phyloP scores from a whole-genome alignment of 176 grass and related monocot species.

The Cenchrus fungigraminus region DNA sequence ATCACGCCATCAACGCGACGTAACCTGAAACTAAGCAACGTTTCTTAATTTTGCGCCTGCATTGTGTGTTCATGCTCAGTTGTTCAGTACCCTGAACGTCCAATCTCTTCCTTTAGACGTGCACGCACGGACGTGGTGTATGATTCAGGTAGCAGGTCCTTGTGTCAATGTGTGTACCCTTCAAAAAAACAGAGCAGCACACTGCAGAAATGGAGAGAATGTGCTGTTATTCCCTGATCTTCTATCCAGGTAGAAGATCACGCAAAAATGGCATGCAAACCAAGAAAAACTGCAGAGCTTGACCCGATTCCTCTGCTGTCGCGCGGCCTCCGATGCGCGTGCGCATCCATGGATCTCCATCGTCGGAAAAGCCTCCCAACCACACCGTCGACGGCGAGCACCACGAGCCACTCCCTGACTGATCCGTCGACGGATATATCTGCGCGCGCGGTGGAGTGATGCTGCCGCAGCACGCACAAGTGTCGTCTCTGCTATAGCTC shows the following conservation, averaged over 20 bases:
- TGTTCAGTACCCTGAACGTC: too few relatives aligned
- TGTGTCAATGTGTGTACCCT: too few relatives aligned
- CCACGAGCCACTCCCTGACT: slow-evolving; percentile 33
- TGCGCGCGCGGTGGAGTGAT: not conserved
- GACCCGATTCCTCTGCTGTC: slow-evolving; percentile 8
- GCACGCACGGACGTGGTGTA: too few relatives aligned
- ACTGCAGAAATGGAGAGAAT: too few relatives aligned
- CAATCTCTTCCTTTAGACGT: too few relatives aligned
- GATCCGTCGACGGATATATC: slow-evolving; percentile 10
- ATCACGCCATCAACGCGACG: too few relatives aligned
- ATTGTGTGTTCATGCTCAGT: not conserved
- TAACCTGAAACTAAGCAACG: not conserved
- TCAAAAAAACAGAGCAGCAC: too few relatives aligned
- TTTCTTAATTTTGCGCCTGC: too few relatives aligned
- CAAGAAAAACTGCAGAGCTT: not conserved
- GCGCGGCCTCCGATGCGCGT: not conserved
- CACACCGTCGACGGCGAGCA: slow-evolving; percentile 18
- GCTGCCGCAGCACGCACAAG: not conserved
- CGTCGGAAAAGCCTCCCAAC: slow-evolving; percentile 39
- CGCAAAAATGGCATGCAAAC: not conserved
- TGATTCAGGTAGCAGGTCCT: too few relatives aligned
- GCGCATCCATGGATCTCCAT: not conserved
- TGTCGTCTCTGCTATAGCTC: too few relatives aligned
- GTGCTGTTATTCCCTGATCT: too few relatives aligned
- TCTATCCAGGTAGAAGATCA: too few relatives aligned